These are phyloP conservation scores for Pyrus communis DNA, from an alignment of 306 rosid genomes.

Conservation along the genomic window DNA sequence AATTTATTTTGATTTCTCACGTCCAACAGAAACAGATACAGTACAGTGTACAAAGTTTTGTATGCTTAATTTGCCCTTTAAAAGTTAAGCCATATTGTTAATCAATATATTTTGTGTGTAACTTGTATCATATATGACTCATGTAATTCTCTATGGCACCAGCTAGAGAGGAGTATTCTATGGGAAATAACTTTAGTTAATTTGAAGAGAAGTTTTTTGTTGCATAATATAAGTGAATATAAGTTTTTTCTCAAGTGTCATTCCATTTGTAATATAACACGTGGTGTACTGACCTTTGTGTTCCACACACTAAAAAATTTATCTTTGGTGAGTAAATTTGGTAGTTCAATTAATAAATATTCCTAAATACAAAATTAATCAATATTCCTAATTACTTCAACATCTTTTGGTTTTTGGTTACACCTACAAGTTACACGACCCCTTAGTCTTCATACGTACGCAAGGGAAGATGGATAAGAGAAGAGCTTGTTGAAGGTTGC, in stretches of 20 bases:
- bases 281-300: accelerated
- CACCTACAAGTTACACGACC: neutral
- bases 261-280: accelerated
- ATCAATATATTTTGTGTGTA: neutral
- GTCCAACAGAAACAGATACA: neutral
- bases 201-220: too few species aligned
- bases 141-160: neutral
- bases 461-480: neutral
- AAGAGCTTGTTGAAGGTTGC: neutral
- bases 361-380: neutral
- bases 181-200: too few species aligned
- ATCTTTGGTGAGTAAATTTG: neutral
- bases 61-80: neutral
- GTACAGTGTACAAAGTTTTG: neutral
- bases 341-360: neutral
- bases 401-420: neutral
- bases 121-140: neutral
- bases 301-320: too few species aligned
- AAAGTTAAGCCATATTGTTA: neutral
- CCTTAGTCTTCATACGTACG: neutral
- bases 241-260: too few species aligned
- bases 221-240: too few species aligned
- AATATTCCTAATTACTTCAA: neutral
- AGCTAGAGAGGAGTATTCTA: too few species aligned
- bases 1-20: conserved; percentile 13